Conservation (phyloP, 225 moss, liverwort and hornwort species). For the Thuidium tamariscinum region DNA sequence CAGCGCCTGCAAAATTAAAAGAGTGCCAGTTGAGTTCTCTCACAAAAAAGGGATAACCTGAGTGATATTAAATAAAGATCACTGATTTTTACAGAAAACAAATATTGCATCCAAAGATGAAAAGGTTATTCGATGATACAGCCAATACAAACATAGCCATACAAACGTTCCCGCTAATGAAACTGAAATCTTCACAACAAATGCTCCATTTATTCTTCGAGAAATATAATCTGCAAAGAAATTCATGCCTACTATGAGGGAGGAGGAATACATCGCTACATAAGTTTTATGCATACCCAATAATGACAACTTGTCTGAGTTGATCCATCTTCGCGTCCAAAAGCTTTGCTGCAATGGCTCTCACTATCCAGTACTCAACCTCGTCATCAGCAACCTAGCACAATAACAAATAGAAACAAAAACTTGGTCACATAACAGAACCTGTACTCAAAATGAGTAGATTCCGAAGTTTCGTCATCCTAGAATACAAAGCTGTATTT, state of each 20-base stretch:
- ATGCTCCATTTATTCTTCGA: neutral
- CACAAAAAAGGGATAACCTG: neutral
- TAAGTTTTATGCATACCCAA: constrained; percentile 37
- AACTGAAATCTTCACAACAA: neutral
- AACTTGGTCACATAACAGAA: neutral
- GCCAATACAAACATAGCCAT: neutral
- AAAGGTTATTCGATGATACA: neutral
- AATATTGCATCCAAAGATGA: neutral
- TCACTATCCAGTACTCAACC: constrained; percentile 91
- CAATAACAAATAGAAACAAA: neutral
- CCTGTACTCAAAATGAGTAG: neutral
- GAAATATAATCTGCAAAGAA: neutral
- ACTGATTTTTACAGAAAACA: neutral
- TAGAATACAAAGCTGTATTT: neutral
- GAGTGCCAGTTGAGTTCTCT: neutral
- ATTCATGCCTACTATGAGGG: neutral
- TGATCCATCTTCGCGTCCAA: constrained; percentile 98
- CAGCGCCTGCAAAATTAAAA: constrained; percentile 49
- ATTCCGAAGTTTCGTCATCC: neutral
- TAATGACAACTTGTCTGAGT: constrained; percentile 76
- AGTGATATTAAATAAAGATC: neutral
- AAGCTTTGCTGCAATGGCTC: constrained; percentile 82
- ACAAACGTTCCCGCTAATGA: neutral
- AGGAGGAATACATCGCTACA: neutral
- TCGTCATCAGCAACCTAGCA: constrained; percentile 70